Percentiles rank a stretch among this genome's conserved stretches.
These are phyloP conservation scores for Zanthoxylum bungeanum DNA, from an alignment of 345 rosid species.

Conservation along the genomic window DNA sequence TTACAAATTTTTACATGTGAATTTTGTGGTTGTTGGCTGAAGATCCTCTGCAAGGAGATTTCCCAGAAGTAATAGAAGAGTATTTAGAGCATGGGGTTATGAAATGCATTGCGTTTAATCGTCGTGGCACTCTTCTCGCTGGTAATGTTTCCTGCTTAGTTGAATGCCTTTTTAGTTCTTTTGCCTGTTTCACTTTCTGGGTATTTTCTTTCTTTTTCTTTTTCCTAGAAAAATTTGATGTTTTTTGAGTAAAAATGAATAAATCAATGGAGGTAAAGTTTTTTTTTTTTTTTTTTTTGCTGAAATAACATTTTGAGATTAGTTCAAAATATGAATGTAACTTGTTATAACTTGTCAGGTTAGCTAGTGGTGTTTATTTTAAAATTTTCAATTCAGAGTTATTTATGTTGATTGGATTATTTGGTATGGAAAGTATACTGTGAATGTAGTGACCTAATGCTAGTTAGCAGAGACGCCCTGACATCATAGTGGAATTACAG, in stretches of 20 bases:
- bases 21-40: neutral
- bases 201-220: neutral
- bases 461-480: neutral
- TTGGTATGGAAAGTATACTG: neutral
- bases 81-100: constrained; percentile 89
- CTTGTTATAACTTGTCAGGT: neutral
- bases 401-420: neutral
- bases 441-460: neutral
- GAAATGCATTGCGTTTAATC: constrained; percentile 95
- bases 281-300: too few relatives aligned
- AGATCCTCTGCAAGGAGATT: constrained; percentile 99
- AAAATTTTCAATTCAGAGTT: neutral
- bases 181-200: neutral
- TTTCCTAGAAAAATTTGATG: too few relatives aligned
- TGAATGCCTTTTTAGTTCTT: neutral
- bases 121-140: constrained; percentile 97
- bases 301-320: neutral
- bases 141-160: constrained; percentile 33
- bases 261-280: neutral
- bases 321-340: neutral
- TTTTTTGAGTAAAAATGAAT: neutral
- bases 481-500: neutral
- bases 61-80: constrained; percentile 98
- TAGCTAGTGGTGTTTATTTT: neutral
- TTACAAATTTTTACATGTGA: neutral